phyloP scores from a whole-genome alignment of 2,329 filamentous ascomycete species.

The Claviceps africana region DNA sequence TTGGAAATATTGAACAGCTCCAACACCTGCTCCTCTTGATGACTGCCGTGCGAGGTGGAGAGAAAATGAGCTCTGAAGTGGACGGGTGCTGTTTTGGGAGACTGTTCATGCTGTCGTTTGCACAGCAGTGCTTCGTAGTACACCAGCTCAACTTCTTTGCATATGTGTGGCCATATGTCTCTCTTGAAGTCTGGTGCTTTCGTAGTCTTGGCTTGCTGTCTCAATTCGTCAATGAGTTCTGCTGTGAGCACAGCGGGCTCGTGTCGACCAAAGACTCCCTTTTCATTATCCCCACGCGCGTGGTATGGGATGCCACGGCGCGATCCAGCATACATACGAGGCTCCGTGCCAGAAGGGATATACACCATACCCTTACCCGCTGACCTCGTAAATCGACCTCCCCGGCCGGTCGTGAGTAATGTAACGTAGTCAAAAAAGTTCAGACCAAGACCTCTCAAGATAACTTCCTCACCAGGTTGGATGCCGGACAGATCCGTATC shows the following conservation, averaged over 20 bases:
- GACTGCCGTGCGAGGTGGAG: neutral
- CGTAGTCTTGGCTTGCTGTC: neutral
- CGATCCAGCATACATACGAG: constrained; percentile 4
- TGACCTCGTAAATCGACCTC: neutral
- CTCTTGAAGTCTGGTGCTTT: neutral
- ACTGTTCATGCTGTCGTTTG: neutral
- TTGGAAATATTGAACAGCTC: constrained; percentile 2
- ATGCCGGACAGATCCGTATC: constrained; percentile 2
- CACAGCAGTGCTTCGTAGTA: constrained; percentile 4
- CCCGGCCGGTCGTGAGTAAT: constrained; percentile 1
- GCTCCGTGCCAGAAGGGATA: constrained; percentile 3
- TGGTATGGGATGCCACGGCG: constrained; percentile 6
- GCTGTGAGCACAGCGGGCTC: neutral
- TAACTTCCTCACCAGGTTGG: neutral
- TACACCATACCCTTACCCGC: neutral
- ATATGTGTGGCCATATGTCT: constrained; percentile 1
- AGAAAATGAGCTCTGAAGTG: constrained; percentile 1
- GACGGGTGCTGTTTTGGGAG: neutral
- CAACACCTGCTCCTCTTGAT: constrained; percentile 1
- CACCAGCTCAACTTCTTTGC: constrained; percentile 4
- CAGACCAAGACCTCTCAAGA: constrained; percentile 2
- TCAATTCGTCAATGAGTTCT: constrained; percentile 2
- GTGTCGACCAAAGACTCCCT: constrained; percentile 2
- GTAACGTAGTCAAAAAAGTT: constrained; percentile 6
- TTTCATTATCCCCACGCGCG: constrained; percentile 4